These are phyloP conservation scores for Mixia osmundae DNA, from an alignment of 1,284 basidiomycete species.

Conservation along the genomic window DNA sequence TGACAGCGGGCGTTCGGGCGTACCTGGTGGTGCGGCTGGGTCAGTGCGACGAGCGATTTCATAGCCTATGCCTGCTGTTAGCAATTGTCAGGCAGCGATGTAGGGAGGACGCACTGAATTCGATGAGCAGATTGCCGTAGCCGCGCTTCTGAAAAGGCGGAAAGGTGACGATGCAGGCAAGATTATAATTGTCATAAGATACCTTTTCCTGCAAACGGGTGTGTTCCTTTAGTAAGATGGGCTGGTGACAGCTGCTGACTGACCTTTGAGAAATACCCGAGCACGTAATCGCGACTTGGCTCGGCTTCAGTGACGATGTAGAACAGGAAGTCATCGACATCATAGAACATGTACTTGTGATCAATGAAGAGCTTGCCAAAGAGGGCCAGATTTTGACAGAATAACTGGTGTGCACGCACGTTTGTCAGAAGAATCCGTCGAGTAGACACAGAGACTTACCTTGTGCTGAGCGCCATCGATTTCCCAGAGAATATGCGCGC, in stretches of 20 bases:
- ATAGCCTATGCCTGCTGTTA: constrained; percentile 37
- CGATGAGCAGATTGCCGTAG: constrained; percentile 87
- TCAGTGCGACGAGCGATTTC: constrained; percentile 57
- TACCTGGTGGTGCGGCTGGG: constrained; percentile 37
- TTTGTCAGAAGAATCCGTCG: not conserved
- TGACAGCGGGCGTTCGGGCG: constrained; percentile 82
- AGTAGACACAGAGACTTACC: constrained; percentile 26
- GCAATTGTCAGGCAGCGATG: not conserved
- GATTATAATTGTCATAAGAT: constrained; percentile 89
- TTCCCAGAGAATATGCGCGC: constrained; percentile 81
- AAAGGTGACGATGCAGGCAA: constrained; percentile 87
- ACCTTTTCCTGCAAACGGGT: constrained; percentile 55
- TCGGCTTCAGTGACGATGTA: constrained; percentile 78
- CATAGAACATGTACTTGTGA: constrained; percentile 90
- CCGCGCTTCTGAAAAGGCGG: constrained; percentile 78
- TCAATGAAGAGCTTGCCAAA: constrained; percentile 99
- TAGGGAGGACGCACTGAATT: constrained; percentile 49
- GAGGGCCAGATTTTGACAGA: constrained; percentile 81
- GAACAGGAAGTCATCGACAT: constrained; percentile 43
- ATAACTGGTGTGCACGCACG: constrained; percentile 38
- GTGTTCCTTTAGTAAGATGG: too few species aligned
- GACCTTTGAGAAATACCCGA: constrained; percentile 92
- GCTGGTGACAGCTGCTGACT: constrained; percentile 3
- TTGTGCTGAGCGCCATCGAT: constrained; percentile 71
- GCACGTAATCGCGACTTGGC: constrained; percentile 49